phyloP scores from a whole-genome alignment of 2,329 filamentous ascomycete genomes.

The Chalara sp. region DNA sequence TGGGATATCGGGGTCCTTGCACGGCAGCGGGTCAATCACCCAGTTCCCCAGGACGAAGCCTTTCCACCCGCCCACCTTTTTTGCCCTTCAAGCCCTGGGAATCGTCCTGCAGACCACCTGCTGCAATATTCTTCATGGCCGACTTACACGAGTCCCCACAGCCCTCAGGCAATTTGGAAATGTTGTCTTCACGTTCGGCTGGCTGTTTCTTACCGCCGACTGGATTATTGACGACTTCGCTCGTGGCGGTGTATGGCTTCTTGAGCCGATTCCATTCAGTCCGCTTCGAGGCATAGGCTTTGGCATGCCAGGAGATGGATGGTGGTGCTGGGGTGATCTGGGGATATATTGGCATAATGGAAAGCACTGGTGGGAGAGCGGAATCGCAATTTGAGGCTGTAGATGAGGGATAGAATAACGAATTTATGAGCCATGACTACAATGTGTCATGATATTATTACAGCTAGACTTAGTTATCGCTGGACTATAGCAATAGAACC shows the following conservation, averaged over 20 bases:
- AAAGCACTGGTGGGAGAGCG: conserved; percentile 56
- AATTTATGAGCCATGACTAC: background rate
- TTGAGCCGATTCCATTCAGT: conserved; percentile 77
- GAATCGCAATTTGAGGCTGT: conserved; percentile 25
- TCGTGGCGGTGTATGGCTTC: conserved; percentile 67
- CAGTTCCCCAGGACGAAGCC: conserved; percentile 45
- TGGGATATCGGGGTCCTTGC: conserved; percentile 58
- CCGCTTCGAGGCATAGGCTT: conserved; percentile 58
- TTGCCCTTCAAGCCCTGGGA: conserved; percentile 61
- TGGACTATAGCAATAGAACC: no score
- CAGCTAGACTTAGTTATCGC: no score
- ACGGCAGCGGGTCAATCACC: conserved; percentile 63
- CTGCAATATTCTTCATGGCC: conserved; percentile 25
- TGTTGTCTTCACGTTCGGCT: conserved; percentile 52
- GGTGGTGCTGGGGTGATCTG: conserved; percentile 58
- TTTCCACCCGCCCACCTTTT: conserved; percentile 60
- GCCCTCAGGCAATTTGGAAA: conserved; percentile 48
- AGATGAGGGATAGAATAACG: background rate
- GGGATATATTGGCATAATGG: conserved; percentile 51
- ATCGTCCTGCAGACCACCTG: conserved; percentile 51
- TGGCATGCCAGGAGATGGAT: conserved; percentile 51
- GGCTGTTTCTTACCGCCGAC: conserved; percentile 61
- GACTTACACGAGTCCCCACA: conserved; percentile 35
- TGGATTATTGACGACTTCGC: conserved; percentile 73
- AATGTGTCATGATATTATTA: background rate